These are phyloP conservation scores for Jasminum sambac DNA, from an alignment of 257 asterid species.

Conservation along the genomic window DNA sequence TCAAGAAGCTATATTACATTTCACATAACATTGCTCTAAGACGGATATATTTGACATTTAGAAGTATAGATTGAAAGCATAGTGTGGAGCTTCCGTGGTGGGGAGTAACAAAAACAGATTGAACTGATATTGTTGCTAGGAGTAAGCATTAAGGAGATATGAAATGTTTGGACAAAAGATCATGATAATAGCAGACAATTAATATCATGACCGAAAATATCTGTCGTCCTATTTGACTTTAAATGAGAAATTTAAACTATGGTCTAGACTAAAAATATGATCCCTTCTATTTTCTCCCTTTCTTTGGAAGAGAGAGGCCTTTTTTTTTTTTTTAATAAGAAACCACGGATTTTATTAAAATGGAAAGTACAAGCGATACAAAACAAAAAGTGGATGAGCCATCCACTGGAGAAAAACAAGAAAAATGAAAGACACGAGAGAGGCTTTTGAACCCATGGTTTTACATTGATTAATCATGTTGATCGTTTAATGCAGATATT, in stretches of 20 bases:
- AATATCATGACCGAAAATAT: background rate
- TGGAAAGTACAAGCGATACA: too few species aligned
- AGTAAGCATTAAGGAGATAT: background rate
- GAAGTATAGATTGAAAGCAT: background rate
- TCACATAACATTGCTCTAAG: conserved; percentile 1
- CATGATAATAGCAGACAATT: background rate
- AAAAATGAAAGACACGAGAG: too few species aligned
- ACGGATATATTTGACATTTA: background rate
- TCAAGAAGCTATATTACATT: background rate
- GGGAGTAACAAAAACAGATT: conserved; percentile 1
- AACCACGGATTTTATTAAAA: too few species aligned
- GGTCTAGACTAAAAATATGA: background rate
- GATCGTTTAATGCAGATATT: conserved; percentile 63
- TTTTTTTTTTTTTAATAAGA: too few species aligned
- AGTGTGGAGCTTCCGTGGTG: background rate
- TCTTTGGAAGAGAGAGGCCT: background rate
- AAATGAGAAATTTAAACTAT: background rate
- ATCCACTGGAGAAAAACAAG: too few species aligned
- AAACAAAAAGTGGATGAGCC: too few species aligned
- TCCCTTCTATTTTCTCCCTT: background rate
- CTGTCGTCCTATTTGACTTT: background rate
- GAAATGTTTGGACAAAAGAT: background rate
- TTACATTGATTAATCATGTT: conserved; percentile 17
- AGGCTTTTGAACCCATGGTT: background rate
- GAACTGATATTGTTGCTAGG: conserved; percentile 2